These are phyloP conservation scores for Neophaeococcomyces mojaviensis DNA, from an alignment of 2,329 filamentous ascomycete genomes.

Conservation along the genomic window DNA sequence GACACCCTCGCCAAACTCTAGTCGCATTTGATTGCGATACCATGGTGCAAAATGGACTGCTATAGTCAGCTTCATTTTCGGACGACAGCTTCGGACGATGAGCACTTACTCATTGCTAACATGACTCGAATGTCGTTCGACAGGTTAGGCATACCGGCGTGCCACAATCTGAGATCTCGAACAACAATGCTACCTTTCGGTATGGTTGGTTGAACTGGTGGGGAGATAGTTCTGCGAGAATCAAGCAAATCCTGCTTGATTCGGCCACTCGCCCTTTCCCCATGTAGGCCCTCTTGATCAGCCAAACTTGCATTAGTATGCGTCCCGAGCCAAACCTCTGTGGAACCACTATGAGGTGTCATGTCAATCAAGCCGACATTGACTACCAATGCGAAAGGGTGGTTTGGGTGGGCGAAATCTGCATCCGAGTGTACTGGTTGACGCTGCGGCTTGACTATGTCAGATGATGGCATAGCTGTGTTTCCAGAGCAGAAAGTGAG, in stretches of 20 bases:
- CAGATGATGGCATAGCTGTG: conserved; percentile 46
- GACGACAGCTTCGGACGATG: not conserved
- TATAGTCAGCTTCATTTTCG: conserved; percentile 9
- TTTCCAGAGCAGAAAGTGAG: conserved; percentile 55
- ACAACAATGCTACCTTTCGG: conserved; percentile 41
- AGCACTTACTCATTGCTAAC: conserved; percentile 30
- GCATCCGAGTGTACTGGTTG: conserved; percentile 55
- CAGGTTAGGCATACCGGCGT: conserved; percentile 44
- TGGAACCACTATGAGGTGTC: conserved; percentile 47
- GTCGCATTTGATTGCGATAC: conserved; percentile 49
- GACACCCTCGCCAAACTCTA: conserved; percentile 48
- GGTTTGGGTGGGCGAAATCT: conserved; percentile 48
- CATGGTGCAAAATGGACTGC: conserved; percentile 34
- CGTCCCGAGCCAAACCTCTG: conserved; percentile 54
- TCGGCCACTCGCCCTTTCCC: conserved; percentile 45
- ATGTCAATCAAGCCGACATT: conserved; percentile 48
- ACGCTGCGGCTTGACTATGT: conserved; percentile 32
- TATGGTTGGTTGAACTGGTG: conserved; percentile 34
- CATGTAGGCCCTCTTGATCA: conserved; percentile 44
- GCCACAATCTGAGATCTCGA: conserved; percentile 43
- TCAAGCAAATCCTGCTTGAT: conserved; percentile 35
- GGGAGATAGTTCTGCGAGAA: conserved; percentile 24
- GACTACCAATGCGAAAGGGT: conserved; percentile 49
- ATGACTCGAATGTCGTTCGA: conserved; percentile 38
- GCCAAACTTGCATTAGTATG: conserved; percentile 32